Evolutionary conservation across 2,329 filamentous ascomycete genomes (phyloP).

Genomic region (Hypoxylon sp.): DNA sequence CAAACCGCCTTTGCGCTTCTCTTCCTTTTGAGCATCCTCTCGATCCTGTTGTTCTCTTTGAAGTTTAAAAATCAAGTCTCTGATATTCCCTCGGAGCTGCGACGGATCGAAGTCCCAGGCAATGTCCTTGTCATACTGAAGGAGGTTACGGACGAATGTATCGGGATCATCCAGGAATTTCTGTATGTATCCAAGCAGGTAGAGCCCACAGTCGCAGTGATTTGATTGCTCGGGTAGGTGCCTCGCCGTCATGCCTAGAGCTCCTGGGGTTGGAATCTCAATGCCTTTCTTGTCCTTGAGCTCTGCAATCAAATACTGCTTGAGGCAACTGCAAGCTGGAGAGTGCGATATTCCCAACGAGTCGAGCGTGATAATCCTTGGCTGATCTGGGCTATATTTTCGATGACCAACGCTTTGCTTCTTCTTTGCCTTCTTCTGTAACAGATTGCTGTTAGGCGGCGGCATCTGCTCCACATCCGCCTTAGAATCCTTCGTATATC

Average conservation of each 20-base stretch:
- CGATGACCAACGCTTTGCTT: slow-evolving; percentile 54
- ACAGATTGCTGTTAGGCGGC: slow-evolving; percentile 38
- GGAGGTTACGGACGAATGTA: slow-evolving; percentile 74
- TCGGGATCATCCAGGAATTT: slow-evolving; percentile 84
- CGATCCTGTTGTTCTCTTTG: slow-evolving; percentile 69
- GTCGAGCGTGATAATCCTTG: slow-evolving; percentile 88
- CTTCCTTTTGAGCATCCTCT: slow-evolving; percentile 58
- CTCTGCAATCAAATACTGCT: slow-evolving; percentile 83
- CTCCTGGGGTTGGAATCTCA: slow-evolving; percentile 43
- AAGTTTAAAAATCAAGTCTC: slow-evolving; percentile 74
- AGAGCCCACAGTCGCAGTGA: slow-evolving; percentile 90
- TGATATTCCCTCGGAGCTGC: slow-evolving; percentile 74
- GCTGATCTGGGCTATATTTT: slow-evolving; percentile 66
- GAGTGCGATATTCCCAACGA: slow-evolving; percentile 79
- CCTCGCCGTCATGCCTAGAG: slow-evolving; percentile 76
- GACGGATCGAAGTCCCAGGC: slow-evolving; percentile 70
- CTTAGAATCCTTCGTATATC: slow-evolving; percentile 32
- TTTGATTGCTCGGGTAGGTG: slow-evolving; percentile 86
- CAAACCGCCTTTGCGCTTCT: slow-evolving; percentile 49
- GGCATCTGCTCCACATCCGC: slow-evolving; percentile 35
- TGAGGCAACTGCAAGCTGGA: slow-evolving; percentile 76
- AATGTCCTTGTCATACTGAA: slow-evolving; percentile 68
- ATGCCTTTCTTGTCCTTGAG: slow-evolving; percentile 72
- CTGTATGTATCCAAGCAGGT: slow-evolving; percentile 85
- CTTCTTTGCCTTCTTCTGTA: slow-evolving; percentile 53